These are phyloP conservation scores for Chaetomium olivaceum DNA, from an alignment of 2,329 filamentous ascomycete species.

Conservation along the genomic window DNA sequence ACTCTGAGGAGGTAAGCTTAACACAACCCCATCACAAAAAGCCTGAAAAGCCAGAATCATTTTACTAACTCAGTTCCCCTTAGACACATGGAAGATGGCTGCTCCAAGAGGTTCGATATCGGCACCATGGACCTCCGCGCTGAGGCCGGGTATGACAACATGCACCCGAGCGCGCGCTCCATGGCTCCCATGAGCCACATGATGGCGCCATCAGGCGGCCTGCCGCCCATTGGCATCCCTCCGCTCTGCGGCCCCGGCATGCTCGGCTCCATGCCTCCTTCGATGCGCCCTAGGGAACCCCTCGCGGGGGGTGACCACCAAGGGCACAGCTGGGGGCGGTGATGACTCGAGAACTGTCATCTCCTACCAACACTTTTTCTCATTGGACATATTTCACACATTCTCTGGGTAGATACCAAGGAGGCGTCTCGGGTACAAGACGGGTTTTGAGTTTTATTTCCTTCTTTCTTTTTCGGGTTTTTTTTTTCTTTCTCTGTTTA, in stretches of 20 bases:
- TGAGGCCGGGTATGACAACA: constrained; percentile 35
- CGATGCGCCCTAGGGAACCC: constrained; percentile 31
- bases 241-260: constrained; percentile 32
- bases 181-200: constrained; percentile 33
- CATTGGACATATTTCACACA: constrained; percentile 23
- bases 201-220: constrained; percentile 29
- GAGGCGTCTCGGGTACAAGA: constrained; percentile 19
- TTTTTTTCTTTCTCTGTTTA: constrained; percentile 7
- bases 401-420: constrained; percentile 27
- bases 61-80: constrained; percentile 16
- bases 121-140: constrained; percentile 51
- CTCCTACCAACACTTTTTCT: constrained; percentile 4
- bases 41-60: background rate
- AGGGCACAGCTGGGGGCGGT: constrained; percentile 32
- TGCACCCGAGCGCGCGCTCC: constrained; percentile 25
- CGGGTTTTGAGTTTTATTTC: constrained; percentile 2
- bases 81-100: constrained; percentile 77
- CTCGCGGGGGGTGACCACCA: constrained; percentile 23
- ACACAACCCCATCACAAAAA: background rate
- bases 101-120: constrained; percentile 65
- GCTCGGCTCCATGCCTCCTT: constrained; percentile 29
- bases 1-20: constrained; percentile 70
- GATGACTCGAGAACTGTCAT: constrained; percentile 10
- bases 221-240: constrained; percentile 37
- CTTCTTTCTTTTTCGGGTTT: constrained; percentile 7